phyloP scores from a whole-genome alignment of 257 asterid genomes.

The Prunella vulgaris region DNA sequence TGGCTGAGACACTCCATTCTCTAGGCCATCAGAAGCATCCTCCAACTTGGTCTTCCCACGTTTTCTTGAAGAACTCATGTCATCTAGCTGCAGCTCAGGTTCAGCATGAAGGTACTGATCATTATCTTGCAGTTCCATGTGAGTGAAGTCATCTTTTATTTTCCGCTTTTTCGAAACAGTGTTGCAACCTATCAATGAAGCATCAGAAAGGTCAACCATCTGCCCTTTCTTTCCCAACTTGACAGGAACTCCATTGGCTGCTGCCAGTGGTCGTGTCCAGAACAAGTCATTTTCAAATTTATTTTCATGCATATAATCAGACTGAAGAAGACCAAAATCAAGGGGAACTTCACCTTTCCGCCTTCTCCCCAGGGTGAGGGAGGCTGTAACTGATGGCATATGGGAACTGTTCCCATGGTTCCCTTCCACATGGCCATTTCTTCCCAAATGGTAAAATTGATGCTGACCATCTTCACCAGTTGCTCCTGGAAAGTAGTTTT shows the following conservation, averaged over 20 bases:
- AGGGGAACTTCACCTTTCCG: constrained; percentile 46
- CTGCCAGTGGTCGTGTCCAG: constrained; percentile 44
- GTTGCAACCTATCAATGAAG: constrained; percentile 60
- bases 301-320: constrained; percentile 41
- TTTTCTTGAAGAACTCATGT: constrained; percentile 44
- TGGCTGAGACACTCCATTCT: constrained; percentile 50
- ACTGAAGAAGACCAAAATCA: constrained; percentile 46
- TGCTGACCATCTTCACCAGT: constrained; percentile 41
- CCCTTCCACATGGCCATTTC: constrained; percentile 57
- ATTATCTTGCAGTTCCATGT: constrained; percentile 42
- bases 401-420: constrained; percentile 45
- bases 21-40: constrained; percentile 39
- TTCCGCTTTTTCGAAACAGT: constrained; percentile 66
- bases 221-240: constrained; percentile 70
- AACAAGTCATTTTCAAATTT: constrained; percentile 54
- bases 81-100: constrained; percentile 47
- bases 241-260: constrained; percentile 47
- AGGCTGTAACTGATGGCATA: constrained; percentile 38
- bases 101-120: constrained; percentile 41
- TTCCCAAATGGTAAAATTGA: constrained; percentile 47
- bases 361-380: constrained; percentile 37
- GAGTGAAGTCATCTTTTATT: constrained; percentile 48
- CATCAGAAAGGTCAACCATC: constrained; percentile 41
- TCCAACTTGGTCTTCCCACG: constrained; percentile 61
- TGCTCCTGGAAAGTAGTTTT: constrained; percentile 42